A percentile compares a stretch with the other conserved stretches of the same genome.
Evolutionary conservation across 495 filamentous ascomycete species (phyloP).

Genomic region (Podospora pseudocomata): DNA sequence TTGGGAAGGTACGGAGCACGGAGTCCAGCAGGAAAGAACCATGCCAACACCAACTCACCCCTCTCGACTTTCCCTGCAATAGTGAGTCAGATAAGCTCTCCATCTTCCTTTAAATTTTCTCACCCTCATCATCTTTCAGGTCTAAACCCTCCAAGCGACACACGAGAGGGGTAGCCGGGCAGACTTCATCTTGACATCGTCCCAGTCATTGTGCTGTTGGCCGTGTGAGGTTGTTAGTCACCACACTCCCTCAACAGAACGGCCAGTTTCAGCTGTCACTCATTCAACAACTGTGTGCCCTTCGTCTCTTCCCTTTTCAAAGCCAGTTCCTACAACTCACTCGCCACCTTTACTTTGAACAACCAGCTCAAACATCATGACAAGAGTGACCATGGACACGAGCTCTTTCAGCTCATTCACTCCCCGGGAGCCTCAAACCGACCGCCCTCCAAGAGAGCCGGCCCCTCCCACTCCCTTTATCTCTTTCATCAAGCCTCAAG

Average conservation of each 20-base stretch:
- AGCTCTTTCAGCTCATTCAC: neutral
- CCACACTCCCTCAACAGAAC: neutral
- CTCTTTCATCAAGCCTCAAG: neutral
- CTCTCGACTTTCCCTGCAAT: neutral
- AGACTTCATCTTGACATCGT: neutral
- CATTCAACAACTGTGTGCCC: neutral
- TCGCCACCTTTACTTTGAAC: neutral
- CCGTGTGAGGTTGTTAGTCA: neutral
- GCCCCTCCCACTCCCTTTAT: conserved; percentile 5
- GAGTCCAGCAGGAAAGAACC: neutral
- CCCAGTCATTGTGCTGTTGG: neutral
- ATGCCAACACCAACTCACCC: neutral
- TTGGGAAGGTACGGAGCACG: neutral
- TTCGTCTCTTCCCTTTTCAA: neutral
- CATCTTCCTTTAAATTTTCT: neutral
- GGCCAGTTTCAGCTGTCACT: neutral
- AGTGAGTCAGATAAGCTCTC: neutral
- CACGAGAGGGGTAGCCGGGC: neutral
- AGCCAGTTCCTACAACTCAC: neutral
- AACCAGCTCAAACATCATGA: neutral
- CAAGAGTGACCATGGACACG: neutral
- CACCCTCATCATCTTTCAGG: neutral
- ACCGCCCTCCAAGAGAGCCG: neutral
- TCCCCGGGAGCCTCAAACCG: neutral
- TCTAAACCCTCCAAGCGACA: neutral